Percentiles rank a stretch among this genome's conserved stretches.
Evolutionary conservation across 805 yeast genomes (phyloP).

Genomic region (Yarrowia sp.): DNA sequence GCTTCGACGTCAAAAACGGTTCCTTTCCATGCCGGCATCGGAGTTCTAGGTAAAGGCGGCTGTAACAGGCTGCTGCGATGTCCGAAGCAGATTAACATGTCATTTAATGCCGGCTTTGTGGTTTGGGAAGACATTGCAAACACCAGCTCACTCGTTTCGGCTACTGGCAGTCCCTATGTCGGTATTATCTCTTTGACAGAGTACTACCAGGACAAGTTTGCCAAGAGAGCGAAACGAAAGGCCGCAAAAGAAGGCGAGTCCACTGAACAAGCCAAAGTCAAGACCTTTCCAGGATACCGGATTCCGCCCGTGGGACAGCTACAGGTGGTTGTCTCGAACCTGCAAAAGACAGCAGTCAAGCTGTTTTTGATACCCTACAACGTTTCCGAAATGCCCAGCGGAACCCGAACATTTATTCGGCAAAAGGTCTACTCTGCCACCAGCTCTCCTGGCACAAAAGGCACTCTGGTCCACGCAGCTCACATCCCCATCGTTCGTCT

Average conservation of each 20-base stretch:
- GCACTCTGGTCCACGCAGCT: conserved; percentile 41
- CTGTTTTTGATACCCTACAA: conserved; percentile 50
- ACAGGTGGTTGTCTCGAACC: conserved; percentile 49
- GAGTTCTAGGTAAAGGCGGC: conserved; percentile 47
- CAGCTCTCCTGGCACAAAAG: conserved; percentile 38
- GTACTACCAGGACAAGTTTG: conserved; percentile 19
- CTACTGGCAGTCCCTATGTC: conserved; percentile 46
- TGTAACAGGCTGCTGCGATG: conserved; percentile 42
- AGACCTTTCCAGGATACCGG: conserved; percentile 46
- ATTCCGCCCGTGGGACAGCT: conserved; percentile 50
- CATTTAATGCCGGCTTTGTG: conserved; percentile 48
- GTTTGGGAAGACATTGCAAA: conserved; percentile 44
- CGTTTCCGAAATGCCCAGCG: conserved; percentile 46
- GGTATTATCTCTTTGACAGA: conserved; percentile 44
- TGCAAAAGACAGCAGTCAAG: conserved; percentile 48
- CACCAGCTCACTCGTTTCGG: conserved; percentile 17
- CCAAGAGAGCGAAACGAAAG: conserved; percentile 13
- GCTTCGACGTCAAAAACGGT: conserved; percentile 46
- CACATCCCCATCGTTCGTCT: conserved; percentile 21
- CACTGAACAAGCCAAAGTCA: background rate
- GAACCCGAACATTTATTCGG: conserved; percentile 48
- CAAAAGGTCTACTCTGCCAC: conserved; percentile 44
- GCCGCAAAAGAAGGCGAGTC: background rate
- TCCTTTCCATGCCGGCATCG: conserved; percentile 44
- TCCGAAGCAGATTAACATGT: conserved; percentile 45